These are phyloP conservation scores for Botrytis cinerea DNA, from an alignment of 2,329 filamentous ascomycete genomes.

Conservation along the genomic window DNA sequence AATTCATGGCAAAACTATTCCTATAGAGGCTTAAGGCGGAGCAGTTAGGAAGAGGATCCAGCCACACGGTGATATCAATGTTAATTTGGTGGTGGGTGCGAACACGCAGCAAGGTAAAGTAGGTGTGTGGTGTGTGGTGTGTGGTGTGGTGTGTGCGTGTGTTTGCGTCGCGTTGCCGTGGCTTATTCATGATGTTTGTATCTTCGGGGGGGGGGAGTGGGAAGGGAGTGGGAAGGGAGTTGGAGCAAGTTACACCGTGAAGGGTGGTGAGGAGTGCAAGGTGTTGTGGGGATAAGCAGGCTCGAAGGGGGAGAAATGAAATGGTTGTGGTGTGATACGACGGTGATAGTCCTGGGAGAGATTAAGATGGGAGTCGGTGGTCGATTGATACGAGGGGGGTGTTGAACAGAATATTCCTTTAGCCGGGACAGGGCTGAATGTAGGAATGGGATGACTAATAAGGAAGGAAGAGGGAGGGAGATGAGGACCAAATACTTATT, in stretches of 20 bases:
- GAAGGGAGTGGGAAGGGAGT: not conserved
- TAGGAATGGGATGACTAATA: not conserved
- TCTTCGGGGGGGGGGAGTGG: not conserved
- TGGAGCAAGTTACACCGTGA: too few species aligned
- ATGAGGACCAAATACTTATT: not conserved
- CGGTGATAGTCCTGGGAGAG: not conserved
- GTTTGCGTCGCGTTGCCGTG: not conserved
- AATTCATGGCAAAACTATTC: not conserved
- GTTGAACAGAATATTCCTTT: not conserved
- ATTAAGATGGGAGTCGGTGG: not conserved
- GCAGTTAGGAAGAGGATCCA: not conserved
- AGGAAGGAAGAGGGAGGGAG: not conserved
- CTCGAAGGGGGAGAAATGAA: not conserved
- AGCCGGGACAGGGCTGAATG: not conserved
- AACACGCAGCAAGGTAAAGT: not conserved
- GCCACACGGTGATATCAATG: not conserved
- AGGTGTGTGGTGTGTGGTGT: not conserved
- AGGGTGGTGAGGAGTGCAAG: not conserved
- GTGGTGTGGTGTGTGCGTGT: too few species aligned
- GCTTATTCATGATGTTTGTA: not conserved
- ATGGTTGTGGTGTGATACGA: not conserved
- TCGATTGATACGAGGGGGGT: not conserved
- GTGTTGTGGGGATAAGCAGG: not conserved
- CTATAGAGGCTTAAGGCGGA: not conserved
- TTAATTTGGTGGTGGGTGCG: not conserved